Evolutionary conservation across 495 filamentous ascomycete species (phyloP).

Genomic region (Tuber umbilicatum): DNA sequence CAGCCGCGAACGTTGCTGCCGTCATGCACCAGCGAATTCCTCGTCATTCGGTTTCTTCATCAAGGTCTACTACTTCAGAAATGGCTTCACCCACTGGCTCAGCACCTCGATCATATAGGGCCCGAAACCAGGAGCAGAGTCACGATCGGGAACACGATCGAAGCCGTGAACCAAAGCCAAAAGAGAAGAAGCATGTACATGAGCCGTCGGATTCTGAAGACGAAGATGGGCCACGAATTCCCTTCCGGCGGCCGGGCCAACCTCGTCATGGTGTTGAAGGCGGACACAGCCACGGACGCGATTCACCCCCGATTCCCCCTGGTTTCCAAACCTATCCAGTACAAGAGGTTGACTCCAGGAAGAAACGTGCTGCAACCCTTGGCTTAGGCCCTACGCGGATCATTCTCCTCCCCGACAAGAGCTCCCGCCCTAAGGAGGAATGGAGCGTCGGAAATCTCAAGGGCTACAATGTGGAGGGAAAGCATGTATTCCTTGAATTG

Average conservation of each 20-base stretch:
- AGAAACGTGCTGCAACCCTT: slow-evolving; percentile 93
- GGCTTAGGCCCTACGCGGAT: slow-evolving; percentile 67
- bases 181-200: slow-evolving; percentile 15
- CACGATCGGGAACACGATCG: slow-evolving; percentile 11
- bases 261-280: slow-evolving; percentile 20
- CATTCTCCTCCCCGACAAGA: slow-evolving; percentile 78
- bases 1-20: slow-evolving; percentile 34
- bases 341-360: slow-evolving; percentile 90
- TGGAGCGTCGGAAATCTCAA: slow-evolving; percentile 91
- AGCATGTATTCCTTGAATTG: slow-evolving; percentile 93
- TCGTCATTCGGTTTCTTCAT: slow-evolving; percentile 24
- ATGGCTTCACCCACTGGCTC: slow-evolving; percentile 30
- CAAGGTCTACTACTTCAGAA: slow-evolving; percentile 19
- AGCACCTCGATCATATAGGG: slow-evolving; percentile 20
- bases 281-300: slow-evolving; percentile 20
- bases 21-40: slow-evolving; percentile 30
- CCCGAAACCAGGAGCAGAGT: slow-evolving; percentile 15
- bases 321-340: slow-evolving; percentile 47
- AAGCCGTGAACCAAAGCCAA: slow-evolving; percentile 8
- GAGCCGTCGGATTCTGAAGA: slow-evolving; percentile 35
- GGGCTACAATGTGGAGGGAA: slow-evolving; percentile 94
- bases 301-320: slow-evolving; percentile 41
- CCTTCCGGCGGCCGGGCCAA: slow-evolving; percentile 27
- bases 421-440: slow-evolving; percentile 65
- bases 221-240: slow-evolving; percentile 34